Evolutionary conservation across 2,329 filamentous ascomycete genomes (phyloP).

Genomic region (Claviceps spartinae): DNA sequence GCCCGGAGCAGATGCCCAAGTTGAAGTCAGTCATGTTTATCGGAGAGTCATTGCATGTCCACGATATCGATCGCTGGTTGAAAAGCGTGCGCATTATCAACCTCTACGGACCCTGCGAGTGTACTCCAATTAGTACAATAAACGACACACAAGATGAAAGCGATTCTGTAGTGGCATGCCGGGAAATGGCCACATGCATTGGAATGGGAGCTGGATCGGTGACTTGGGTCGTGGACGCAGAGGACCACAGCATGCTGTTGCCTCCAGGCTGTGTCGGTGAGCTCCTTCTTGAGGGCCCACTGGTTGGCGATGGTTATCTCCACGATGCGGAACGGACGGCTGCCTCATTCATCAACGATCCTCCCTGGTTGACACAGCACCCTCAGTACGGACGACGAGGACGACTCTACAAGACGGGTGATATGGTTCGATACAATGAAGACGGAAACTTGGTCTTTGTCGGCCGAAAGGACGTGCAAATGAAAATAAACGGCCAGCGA

Average conservation of each 20-base stretch:
- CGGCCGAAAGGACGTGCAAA: constrained; percentile 12
- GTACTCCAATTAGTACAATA: constrained; percentile 7
- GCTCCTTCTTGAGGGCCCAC: constrained; percentile 1
- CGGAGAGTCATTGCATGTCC: constrained; percentile 6
- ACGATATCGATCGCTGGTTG: constrained; percentile 1
- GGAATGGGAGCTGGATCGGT: neutral
- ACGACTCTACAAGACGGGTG: constrained; percentile 12
- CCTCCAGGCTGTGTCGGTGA: constrained; percentile 1
- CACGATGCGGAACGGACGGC: neutral
- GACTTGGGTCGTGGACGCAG: neutral
- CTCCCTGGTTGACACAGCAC: neutral
- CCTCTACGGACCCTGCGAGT: constrained; percentile 12
- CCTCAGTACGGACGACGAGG: neutral
- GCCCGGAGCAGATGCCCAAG: neutral
- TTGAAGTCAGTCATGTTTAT: constrained; percentile 2
- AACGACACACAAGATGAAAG: too few species aligned
- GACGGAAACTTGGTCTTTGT: constrained; percentile 13
- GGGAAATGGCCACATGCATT: neutral
- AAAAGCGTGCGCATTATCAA: constrained; percentile 8
- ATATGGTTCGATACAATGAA: constrained; percentile 9
- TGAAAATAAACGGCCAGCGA: constrained; percentile 15
- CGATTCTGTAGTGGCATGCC: too few species aligned
- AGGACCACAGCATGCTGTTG: neutral
- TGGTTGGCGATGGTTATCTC: neutral
- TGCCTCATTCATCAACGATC: neutral